Conservation (phyloP, 2,329 filamentous ascomycete species). For the Iodosphaeria phyllophila region DNA sequence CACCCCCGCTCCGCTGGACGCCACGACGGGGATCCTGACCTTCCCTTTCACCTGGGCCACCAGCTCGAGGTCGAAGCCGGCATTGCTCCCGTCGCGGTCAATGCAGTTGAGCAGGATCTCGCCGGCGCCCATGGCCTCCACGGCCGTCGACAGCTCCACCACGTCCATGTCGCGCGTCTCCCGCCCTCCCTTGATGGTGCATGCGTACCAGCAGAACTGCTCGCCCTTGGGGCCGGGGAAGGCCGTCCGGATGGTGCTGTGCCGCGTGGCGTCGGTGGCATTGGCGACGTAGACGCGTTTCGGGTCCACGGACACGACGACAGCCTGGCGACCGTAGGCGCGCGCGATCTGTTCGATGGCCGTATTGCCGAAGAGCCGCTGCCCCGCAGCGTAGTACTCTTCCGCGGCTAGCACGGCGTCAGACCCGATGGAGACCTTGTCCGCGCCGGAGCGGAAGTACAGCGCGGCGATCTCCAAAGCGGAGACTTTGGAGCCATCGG, state of each 20-base stretch:
- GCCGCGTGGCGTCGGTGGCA: slow-evolving; percentile 49
- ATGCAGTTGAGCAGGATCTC: slow-evolving; percentile 97
- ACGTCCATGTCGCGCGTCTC: slow-evolving; percentile 92
- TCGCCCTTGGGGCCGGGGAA: slow-evolving; percentile 60
- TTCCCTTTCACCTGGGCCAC: slow-evolving; percentile 75
- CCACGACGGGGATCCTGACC: slow-evolving; percentile 84
- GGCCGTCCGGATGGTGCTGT: slow-evolving; percentile 51
- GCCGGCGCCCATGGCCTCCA: slow-evolving; percentile 88
- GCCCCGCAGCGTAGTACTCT: slow-evolving; percentile 60
- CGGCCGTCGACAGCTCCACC: slow-evolving; percentile 67
- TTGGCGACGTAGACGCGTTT: slow-evolving; percentile 75
- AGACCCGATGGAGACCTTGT: slow-evolving; percentile 93
- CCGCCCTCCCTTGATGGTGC: slow-evolving; percentile 87
- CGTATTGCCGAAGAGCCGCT: slow-evolving; percentile 57
- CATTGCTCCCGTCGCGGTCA: slow-evolving; percentile 88
- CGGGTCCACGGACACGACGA: slow-evolving; percentile 89
- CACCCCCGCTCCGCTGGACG: slow-evolving; percentile 77
- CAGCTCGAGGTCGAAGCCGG: slow-evolving; percentile 84
- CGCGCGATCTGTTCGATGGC: slow-evolving; percentile 89
- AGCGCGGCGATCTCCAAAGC: slow-evolving; percentile 86
- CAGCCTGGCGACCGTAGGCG: slow-evolving; percentile 91
- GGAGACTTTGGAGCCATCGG: slow-evolving; percentile 68
- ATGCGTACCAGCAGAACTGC: slow-evolving; percentile 85
- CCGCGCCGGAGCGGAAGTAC: slow-evolving; percentile 93
- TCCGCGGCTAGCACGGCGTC: slow-evolving; percentile 89